These are phyloP conservation scores for Panicum miliaceum DNA, from an alignment of 176 grass and related monocot genomes.

Conservation along the genomic window DNA sequence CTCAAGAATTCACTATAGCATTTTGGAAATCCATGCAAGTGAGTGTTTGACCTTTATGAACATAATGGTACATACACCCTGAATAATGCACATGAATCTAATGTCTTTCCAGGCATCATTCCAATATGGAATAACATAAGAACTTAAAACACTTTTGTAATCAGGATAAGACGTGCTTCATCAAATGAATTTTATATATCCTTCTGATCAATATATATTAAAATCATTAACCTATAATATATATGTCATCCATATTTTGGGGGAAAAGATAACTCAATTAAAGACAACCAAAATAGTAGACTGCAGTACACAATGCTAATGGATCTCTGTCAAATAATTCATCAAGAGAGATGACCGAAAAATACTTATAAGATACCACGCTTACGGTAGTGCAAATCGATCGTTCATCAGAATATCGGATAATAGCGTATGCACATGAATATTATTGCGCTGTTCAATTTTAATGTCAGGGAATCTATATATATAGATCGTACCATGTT, in stretches of 20 bases:
- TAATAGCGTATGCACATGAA: neutral
- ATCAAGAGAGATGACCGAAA: neutral
- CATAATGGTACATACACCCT: neutral
- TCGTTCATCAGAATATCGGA: too few species aligned
- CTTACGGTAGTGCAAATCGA: neutral
- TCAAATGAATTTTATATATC: neutral
- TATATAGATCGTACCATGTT: slow-evolving; percentile 13
- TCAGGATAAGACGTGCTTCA: neutral
- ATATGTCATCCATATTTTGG: neutral
- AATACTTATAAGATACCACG: neutral
- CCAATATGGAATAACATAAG: neutral
- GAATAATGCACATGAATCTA: neutral
- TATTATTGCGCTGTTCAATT: neutral
- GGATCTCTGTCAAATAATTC: neutral
- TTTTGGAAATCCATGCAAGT: neutral
- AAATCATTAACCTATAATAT: neutral
- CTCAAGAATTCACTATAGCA: neutral
- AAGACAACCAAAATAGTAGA: neutral
- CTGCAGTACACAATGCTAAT: neutral
- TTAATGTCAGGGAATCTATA: neutral
- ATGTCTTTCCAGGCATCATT: neutral
- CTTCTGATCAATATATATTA: neutral
- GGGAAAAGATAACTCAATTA: neutral
- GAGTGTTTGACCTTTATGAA: neutral
- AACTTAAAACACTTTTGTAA: neutral